Evolutionary conservation across 2,329 filamentous ascomycete genomes (phyloP).

Genomic region (Neophaeococcomyces aloes): DNA sequence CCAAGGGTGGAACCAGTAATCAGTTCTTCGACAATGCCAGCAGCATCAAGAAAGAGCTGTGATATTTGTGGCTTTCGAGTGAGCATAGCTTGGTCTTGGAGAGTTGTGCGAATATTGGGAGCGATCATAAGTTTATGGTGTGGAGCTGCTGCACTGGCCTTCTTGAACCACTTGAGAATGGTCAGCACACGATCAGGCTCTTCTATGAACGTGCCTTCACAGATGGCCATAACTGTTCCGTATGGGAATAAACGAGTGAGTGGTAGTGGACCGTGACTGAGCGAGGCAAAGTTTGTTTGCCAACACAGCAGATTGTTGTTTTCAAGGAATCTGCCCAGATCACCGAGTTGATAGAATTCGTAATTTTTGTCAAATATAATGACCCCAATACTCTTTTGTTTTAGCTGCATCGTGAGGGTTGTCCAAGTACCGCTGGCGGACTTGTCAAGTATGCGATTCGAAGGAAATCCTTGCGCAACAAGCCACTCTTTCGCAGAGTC

Average conservation of each 20-base stretch:
- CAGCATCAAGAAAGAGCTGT: neutral
- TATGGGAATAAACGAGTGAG: neutral
- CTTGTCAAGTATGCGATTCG: constrained; percentile 1
- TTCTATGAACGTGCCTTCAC: constrained; percentile 4
- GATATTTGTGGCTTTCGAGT: neutral
- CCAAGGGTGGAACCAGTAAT: neutral
- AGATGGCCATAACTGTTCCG: neutral
- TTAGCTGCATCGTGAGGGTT: neutral
- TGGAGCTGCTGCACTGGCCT: neutral
- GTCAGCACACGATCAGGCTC: neutral
- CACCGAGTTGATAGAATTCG: neutral
- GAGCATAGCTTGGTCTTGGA: constrained; percentile 1
- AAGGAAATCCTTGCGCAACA: neutral
- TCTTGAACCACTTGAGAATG: constrained; percentile 6
- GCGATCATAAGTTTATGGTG: constrained; percentile 4
- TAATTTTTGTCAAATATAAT: constrained; percentile 1
- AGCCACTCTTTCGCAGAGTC: no score
- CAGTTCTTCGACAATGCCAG: neutral
- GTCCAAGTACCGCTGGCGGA: neutral
- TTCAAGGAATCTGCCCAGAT: neutral
- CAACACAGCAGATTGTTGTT: constrained; percentile 8
- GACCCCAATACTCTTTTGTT: constrained; percentile 1
- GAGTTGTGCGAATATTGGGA: neutral
- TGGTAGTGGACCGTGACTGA: neutral
- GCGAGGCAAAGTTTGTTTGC: neutral